phyloP scores from a whole-genome alignment of 208 protist genomes.

The Wallacemonas rigidus region DNA sequence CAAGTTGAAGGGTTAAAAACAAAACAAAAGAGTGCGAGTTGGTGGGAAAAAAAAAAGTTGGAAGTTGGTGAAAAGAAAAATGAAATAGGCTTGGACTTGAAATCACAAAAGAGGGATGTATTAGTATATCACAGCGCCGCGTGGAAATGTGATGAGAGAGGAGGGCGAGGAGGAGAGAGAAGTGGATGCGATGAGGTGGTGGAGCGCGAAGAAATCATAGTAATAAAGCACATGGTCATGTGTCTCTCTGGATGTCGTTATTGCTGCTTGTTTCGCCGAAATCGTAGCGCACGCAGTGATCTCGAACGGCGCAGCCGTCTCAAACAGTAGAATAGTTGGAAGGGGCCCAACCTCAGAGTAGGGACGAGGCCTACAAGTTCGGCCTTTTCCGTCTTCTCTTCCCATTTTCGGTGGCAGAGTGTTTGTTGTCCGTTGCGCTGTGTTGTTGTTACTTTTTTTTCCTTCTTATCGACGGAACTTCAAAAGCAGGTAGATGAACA shows the following conservation, averaged over 20 bases:
- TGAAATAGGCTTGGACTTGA: not conserved
- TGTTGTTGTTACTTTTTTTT: not conserved
- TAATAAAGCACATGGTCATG: no score
- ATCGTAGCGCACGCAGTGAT: no score
- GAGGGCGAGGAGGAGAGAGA: not conserved
- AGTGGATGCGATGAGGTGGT: not conserved
- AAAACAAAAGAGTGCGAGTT: constrained; percentile 17
- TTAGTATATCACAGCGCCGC: no score
- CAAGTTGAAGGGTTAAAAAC: constrained; percentile 20
- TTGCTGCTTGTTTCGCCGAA: no score
- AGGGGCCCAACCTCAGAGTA: no score
- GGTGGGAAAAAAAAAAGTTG: constrained; percentile 16
- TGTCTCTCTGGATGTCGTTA: no score
- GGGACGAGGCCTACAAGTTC: no score
- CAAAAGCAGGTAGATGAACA: constrained; percentile 80
- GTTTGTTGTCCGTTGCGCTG: not conserved
- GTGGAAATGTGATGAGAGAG: not conserved
- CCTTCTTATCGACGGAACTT: constrained; percentile 37
- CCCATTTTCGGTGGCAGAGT: not conserved
- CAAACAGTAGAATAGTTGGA: no score
- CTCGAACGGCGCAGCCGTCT: no score
- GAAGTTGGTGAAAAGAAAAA: constrained; percentile 17
- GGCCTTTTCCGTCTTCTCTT: no score
- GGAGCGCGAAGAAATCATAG: no score
- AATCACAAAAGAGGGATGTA: not conserved